Conservation (phyloP, 805 yeast genomes). For the Kregervanrija delftensis region DNA sequence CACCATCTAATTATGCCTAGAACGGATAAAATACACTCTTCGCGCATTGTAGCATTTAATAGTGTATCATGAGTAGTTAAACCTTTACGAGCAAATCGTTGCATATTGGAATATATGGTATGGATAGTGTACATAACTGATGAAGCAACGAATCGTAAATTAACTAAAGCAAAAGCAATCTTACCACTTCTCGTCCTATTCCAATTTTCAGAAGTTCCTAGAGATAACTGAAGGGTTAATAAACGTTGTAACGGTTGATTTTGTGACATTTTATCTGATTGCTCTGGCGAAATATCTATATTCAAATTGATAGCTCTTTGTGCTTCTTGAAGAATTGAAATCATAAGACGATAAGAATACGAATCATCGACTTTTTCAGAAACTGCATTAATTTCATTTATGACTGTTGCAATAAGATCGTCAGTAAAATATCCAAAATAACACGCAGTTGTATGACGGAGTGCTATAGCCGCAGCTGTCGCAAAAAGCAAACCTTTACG, state of each 20-base stretch:
- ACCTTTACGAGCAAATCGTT: constrained; percentile 50
- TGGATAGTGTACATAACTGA: constrained; percentile 59
- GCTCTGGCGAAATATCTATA: constrained; percentile 64
- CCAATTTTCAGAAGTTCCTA: constrained; percentile 46
- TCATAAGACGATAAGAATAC: constrained; percentile 29
- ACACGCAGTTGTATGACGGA: constrained; percentile 63
- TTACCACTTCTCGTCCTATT: constrained; percentile 33
- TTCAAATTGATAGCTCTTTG: constrained; percentile 72
- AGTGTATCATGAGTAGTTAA: constrained; percentile 40
- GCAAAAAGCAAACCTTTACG: constrained; percentile 30
- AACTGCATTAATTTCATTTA: constrained; percentile 34
- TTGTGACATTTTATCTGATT: constrained; percentile 65
- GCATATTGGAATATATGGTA: constrained; percentile 57
- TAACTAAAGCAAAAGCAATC: constrained; percentile 58
- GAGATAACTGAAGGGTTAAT: constrained; percentile 57
- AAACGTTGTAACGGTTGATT: constrained; percentile 74
- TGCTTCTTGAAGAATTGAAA: constrained; percentile 51
- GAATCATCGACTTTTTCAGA: constrained; percentile 16
- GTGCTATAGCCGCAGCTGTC: constrained; percentile 55
- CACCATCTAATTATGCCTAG: constrained; percentile 86
- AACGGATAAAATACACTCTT: constrained; percentile 54
- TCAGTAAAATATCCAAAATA: constrained; percentile 61
- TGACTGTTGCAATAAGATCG: constrained; percentile 56
- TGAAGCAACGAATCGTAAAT: constrained; percentile 64
- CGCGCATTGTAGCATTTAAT: constrained; percentile 37